Percentiles rank a stretch among this genome's conserved stretches.
Conservation (phyloP, 345 rosid species). For the Gossypium sturtianum region DNA sequence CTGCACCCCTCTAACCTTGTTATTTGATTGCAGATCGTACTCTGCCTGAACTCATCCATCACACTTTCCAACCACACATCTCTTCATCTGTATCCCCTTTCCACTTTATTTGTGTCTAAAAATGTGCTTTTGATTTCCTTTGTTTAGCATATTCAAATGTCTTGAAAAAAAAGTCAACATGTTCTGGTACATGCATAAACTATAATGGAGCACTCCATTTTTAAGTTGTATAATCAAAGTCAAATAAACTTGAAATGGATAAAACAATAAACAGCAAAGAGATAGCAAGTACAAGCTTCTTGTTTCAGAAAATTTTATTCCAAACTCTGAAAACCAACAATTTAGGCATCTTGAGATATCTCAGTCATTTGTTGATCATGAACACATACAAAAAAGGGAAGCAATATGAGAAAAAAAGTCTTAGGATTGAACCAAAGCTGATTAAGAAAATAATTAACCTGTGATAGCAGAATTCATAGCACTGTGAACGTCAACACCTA, state of each 20-base stretch:
- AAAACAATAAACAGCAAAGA: neutral
- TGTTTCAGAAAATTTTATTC: conserved; percentile 14
- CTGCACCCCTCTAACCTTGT: no score
- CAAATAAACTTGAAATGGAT: neutral
- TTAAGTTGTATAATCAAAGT: neutral
- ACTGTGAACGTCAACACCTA: conserved; percentile 74
- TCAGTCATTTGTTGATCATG: conserved; percentile 13
- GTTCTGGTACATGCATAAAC: no score
- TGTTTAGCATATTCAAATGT: neutral
- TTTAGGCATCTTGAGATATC: conserved; percentile 10
- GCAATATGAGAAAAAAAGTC: neutral
- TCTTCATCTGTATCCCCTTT: no score
- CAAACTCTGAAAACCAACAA: neutral
- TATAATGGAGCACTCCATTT: neutral
- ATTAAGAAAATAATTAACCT: conserved; percentile 29
- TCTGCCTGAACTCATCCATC: no score
- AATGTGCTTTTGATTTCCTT: no score
- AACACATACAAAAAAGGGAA: conserved; percentile 12
- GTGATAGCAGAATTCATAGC: conserved; percentile 57
- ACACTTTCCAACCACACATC: no score
- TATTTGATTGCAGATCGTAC: no score
- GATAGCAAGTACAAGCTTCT: neutral
- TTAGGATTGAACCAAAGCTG: neutral
- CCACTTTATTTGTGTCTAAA: no score
- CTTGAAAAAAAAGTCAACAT: neutral